Conservation (phyloP, 805 yeast species). For the Yamadazyma paraphyllophila region DNA sequence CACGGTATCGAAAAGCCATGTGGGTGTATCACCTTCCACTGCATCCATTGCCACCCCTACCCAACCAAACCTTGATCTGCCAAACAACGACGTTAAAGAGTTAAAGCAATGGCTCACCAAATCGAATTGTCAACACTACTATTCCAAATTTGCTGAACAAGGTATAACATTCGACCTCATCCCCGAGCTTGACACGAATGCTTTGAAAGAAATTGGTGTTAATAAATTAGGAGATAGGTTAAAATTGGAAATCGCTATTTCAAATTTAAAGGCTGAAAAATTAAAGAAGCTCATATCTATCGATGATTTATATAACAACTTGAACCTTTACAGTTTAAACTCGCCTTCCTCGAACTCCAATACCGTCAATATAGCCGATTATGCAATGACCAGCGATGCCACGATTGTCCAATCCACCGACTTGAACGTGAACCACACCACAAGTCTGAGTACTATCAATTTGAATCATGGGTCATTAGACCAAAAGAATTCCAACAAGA, state of each 20-base stretch:
- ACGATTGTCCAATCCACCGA: conserved; percentile 13
- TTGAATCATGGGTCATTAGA: conserved; percentile 6
- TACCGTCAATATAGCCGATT: conserved; percentile 8
- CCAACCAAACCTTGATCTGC: neutral
- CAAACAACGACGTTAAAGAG: conserved; percentile 16
- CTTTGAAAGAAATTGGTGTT: conserved; percentile 72
- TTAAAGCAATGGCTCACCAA: conserved; percentile 37
- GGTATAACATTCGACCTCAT: conserved; percentile 57
- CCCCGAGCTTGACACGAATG: conserved; percentile 57
- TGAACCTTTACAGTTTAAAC: conserved; percentile 9
- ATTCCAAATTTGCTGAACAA: conserved; percentile 39
- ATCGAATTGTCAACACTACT: conserved; percentile 34
- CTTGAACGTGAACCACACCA: neutral
- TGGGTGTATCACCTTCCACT: neutral
- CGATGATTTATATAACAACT: conserved; percentile 23
- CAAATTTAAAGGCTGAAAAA: conserved; percentile 40
- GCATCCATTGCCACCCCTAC: neutral
- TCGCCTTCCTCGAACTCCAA: conserved; percentile 9
- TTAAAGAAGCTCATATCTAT: conserved; percentile 20
- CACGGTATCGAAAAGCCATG: conserved; percentile 2
- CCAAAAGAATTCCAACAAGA: conserved; percentile 25
- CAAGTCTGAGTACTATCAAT: conserved; percentile 7
- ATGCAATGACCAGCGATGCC: conserved; percentile 10
- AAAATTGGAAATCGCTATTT: conserved; percentile 58
- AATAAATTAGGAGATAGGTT: conserved; percentile 81